Evolutionary conservation across 805 yeast genomes (phyloP).

Genomic region (Ogataea methanolica): DNA sequence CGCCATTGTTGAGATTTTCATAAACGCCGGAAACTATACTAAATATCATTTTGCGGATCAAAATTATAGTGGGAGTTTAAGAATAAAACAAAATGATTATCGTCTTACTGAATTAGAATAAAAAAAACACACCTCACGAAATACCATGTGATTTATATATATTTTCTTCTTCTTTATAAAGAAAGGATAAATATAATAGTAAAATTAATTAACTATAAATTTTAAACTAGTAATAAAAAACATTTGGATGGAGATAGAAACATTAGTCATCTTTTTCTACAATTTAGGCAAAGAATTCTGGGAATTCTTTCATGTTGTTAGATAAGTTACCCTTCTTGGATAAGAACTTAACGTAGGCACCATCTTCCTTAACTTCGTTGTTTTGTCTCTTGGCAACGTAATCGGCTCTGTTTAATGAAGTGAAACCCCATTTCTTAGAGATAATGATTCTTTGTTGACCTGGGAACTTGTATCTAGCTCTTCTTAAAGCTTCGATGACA

Average conservation of each 20-base stretch:
- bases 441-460: slow-evolving; percentile 99
- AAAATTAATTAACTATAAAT: not conserved
- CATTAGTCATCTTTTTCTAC: slow-evolving; percentile 1
- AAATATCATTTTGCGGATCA: too few relatives aligned
- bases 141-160: not conserved
- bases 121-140: not conserved
- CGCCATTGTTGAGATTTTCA: too few relatives aligned
- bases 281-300: slow-evolving; percentile 58
- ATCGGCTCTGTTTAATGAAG: slow-evolving; percentile 96
- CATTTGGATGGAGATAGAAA: not conserved
- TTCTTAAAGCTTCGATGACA: slow-evolving; percentile 98
- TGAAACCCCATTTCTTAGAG: slow-evolving; percentile 99
- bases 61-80: too few relatives aligned
- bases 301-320: slow-evolving; percentile 89
- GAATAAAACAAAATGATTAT: not conserved
- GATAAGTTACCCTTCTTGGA: slow-evolving; percentile 94
- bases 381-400: slow-evolving; percentile 91
- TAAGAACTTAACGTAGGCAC: slow-evolving; percentile 99
- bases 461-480: slow-evolving; percentile 99
- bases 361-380: slow-evolving; percentile 99
- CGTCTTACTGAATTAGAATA: not conserved
- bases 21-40: too few relatives aligned
- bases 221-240: not conserved
- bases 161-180: too few relatives aligned
- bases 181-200: too few relatives aligned